phyloP scores from a whole-genome alignment of 345 rosid species.

The Brassica nigra region DNA sequence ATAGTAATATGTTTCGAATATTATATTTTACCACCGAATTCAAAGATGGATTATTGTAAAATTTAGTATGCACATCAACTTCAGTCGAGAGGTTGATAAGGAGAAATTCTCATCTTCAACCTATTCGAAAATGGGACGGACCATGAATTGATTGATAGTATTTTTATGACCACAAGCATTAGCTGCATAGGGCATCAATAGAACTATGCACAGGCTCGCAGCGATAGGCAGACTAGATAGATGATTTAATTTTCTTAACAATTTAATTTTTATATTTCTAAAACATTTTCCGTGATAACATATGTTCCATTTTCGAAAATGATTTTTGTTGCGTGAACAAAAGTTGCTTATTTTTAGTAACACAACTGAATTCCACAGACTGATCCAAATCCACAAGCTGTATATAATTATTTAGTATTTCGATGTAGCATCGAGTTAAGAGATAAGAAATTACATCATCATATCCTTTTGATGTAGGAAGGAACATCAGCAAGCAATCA shows the following conservation, averaged over 20 bases:
- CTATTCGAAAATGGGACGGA: background rate
- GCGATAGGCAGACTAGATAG: background rate
- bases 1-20: background rate
- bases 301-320: background rate
- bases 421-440: background rate
- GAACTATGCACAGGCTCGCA: background rate
- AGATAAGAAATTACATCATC: slow-evolving; percentile 5
- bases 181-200: background rate
- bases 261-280: background rate
- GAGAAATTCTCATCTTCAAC: slow-evolving; percentile 2
- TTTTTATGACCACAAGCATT: slow-evolving; percentile 19
- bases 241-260: background rate
- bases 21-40: slow-evolving; percentile 5
- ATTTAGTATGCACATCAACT: slow-evolving; percentile 2
- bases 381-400: background rate
- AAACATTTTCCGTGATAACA: background rate
- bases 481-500: slow-evolving; percentile 16
- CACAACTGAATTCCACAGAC: background rate
- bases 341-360: background rate
- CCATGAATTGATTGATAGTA: background rate
- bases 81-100: background rate
- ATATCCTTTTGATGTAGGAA: background rate
- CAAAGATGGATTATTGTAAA: background rate
- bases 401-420: background rate
- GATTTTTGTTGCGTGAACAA: background rate